Evolutionary conservation across 2,329 filamentous ascomycete species (phyloP).

Genomic region (Cordyceps cicadae): DNA sequence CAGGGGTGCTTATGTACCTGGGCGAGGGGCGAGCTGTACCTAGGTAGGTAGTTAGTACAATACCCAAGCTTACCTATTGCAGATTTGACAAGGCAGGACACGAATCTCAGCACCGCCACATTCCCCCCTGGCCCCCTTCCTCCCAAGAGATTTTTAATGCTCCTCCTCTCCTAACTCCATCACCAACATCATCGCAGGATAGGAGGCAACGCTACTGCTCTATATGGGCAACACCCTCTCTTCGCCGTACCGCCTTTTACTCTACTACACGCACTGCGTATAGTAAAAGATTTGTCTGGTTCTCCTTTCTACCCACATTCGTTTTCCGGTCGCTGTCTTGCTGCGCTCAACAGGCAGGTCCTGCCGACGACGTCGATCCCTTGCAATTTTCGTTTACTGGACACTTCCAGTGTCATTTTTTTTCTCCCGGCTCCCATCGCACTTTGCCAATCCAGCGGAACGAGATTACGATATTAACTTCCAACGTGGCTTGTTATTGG

Average conservation of each 20-base stretch:
- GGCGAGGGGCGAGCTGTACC: no score
- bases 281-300: background rate
- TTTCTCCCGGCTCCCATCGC: background rate
- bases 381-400: background rate
- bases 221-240: conserved; percentile 9
- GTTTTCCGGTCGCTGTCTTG: background rate
- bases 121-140: conserved; percentile 12
- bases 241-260: background rate
- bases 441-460: background rate
- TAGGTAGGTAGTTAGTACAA: no score
- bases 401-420: background rate
- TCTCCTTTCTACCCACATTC: conserved; percentile 19
- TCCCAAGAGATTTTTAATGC: conserved; percentile 7
- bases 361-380: conserved; percentile 5
- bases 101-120: conserved; percentile 13
- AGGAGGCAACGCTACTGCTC: conserved; percentile 10
- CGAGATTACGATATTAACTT: background rate
- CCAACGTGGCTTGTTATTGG: background rate
- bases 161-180: background rate
- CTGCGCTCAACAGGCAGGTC: conserved; percentile 5
- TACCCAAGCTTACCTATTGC: background rate
- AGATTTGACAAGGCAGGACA: background rate
- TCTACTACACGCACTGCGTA: background rate
- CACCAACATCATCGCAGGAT: conserved; percentile 1
- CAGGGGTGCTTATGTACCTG: background rate